These are phyloP conservation scores for Pseudogymnoascus sp. DNA, from an alignment of 2,329 filamentous ascomycete genomes.

Conservation along the genomic window DNA sequence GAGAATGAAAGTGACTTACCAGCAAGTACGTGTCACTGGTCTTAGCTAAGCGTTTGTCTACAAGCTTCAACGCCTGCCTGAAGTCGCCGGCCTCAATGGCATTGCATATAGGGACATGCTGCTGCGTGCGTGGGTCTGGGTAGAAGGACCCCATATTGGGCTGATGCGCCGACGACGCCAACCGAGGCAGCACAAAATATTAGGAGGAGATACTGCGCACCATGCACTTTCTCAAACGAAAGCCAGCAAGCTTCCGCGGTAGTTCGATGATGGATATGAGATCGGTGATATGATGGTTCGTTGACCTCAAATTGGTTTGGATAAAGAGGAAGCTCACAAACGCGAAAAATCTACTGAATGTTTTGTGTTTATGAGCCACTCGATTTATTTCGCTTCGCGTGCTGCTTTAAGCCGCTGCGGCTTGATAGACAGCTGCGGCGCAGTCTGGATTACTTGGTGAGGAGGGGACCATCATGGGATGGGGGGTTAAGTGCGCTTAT, in stretches of 20 bases:
- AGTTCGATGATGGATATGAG: not conserved
- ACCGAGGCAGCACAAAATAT: slow-evolving; percentile 1
- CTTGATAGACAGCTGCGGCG: not conserved
- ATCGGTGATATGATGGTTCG: slow-evolving; percentile 4
- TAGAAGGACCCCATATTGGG: not conserved
- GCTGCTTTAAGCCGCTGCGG: slow-evolving; percentile 1
- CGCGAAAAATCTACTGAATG: not conserved
- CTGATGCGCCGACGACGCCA: slow-evolving; percentile 1
- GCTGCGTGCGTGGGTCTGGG: slow-evolving; percentile 19
- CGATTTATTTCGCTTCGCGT: not conserved
- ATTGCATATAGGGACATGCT: slow-evolving; percentile 26
- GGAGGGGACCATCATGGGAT: not conserved
- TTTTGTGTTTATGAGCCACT: slow-evolving; percentile 2
- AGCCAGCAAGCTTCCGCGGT: not conserved
- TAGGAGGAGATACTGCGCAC: not conserved
- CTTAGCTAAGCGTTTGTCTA: slow-evolving; percentile 28
- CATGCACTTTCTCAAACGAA: not conserved
- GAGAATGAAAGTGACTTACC: slow-evolving; percentile 18
- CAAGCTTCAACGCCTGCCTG: slow-evolving; percentile 28
- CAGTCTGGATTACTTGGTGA: not conserved
- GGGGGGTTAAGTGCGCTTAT: not conserved
- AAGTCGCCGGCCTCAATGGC: slow-evolving; percentile 27
- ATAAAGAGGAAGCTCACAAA: not conserved
- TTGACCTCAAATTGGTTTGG: not conserved
- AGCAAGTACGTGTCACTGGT: slow-evolving; percentile 22